Base-by-base conservation (phyloP, 768 basidiomycete species). In the Trametes elegans region DNA sequence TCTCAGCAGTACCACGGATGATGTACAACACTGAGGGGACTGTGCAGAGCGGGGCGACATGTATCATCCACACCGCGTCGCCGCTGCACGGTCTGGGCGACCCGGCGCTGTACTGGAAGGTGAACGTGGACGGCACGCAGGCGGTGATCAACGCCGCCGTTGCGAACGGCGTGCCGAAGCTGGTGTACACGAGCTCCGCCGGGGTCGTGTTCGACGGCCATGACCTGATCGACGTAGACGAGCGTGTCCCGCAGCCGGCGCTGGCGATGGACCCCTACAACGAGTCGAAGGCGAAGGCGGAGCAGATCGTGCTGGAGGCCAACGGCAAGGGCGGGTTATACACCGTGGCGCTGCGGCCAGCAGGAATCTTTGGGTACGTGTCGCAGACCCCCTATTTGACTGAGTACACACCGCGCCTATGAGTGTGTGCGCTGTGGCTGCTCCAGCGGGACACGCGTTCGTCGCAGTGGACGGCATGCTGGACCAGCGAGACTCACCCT, bases 1-100 rank as follows among this genome's bases (percentile, higher is more conserved):
- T 44, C 23, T 28, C 44, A 24, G 8, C 24, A 28, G 2, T 32
- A 7, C 4, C 16, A 8, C 16, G 29, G 27, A 16, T 26, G 23
- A 16, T 39, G 26, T 31, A 31, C 39, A 6, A 14, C 16, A 10
- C 2, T 7, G 13, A 3, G 14, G 5, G n/a, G n/a, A n/a, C n/a
- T 7, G 11, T 31, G 0, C 58, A 93, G 88, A 87, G 87, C 58
- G 84, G 85, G 34, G 80, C 93, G 24, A 94, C 92, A 0, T 91
- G 89, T 64, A 89, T 98, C 59, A 92, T 99, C 58, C 97, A 99
- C 70, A 98, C 95, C 9, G 97, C 95, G 16, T 95, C 94, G 7
- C 85, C 85, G 0, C 82, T 82, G 5, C 88, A 84, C 61, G 90
- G 82, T 47, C 60, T 81, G 47, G 81, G 82, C 52, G 77, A 89